phyloP scores from a whole-genome alignment of 768 basidiomycete genomes.

The Tricholoma sp. region DNA sequence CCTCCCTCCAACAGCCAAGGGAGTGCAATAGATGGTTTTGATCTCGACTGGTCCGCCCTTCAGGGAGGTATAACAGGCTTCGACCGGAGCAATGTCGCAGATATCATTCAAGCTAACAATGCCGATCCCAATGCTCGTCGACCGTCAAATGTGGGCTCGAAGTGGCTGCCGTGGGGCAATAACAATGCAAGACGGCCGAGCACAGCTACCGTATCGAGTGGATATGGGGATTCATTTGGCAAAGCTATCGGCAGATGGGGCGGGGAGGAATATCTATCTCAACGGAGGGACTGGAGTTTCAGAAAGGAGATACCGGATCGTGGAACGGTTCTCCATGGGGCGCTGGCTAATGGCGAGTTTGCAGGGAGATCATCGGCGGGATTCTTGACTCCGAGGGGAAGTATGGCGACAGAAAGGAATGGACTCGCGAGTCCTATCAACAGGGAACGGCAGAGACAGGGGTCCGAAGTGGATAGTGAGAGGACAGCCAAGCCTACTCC shows the following conservation, averaged over 20 bases:
- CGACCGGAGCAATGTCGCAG: slow-evolving; percentile 22
- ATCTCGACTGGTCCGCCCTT: slow-evolving; percentile 36
- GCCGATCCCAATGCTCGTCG: slow-evolving; percentile 9
- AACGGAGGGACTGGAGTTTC: slow-evolving; percentile 55
- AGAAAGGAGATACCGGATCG: slow-evolving; percentile 44
- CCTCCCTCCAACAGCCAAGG: not conserved
- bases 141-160: slow-evolving; percentile 12
- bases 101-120: slow-evolving; percentile 17
- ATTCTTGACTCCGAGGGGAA: slow-evolving; percentile 25
- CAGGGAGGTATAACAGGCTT: slow-evolving; percentile 25
- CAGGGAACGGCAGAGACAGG: slow-evolving; percentile 11
- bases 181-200: slow-evolving; percentile 34
- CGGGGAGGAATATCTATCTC: slow-evolving; percentile 39
- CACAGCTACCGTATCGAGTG: slow-evolving; percentile 34
- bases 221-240: slow-evolving; percentile 37
- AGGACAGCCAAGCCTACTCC: slow-evolving; percentile 18
- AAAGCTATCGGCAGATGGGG: slow-evolving; percentile 35
- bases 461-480: slow-evolving; percentile 7
- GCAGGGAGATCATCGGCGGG: slow-evolving; percentile 18
- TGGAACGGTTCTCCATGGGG: slow-evolving; percentile 4
- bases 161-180: slow-evolving; percentile 17
- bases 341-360: not conserved
- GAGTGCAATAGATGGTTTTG: slow-evolving; percentile 34
- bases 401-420: slow-evolving; percentile 20
- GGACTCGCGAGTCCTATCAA: not conserved